Conservation (phyloP, 1,284 basidiomycete species). For the Rhodofomes roseus region DNA sequence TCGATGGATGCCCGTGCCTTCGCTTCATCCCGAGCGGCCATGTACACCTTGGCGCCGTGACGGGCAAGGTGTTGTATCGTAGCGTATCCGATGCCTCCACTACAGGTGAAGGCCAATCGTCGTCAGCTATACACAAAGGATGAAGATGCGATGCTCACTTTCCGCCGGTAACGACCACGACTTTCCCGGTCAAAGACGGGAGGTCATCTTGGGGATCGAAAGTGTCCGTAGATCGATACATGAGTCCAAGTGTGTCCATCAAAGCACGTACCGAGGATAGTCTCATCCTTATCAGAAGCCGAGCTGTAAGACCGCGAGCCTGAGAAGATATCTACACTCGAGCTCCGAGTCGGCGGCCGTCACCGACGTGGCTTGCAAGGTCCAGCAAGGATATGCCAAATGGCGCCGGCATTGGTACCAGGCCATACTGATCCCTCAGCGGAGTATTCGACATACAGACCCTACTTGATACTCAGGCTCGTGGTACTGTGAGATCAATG, state of each 20-base stretch:
- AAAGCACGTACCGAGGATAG: neutral
- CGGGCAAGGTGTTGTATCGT: constrained; percentile 36
- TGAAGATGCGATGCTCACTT: constrained; percentile 27
- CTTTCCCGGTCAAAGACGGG: constrained; percentile 35
- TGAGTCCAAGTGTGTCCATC: no score
- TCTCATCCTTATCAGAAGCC: neutral
- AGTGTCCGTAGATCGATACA: constrained; percentile 11
- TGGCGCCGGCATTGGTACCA: no score
- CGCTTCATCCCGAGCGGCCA: constrained; percentile 35
- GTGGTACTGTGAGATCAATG: no score
- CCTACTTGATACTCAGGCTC: no score
- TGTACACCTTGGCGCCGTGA: constrained; percentile 40
- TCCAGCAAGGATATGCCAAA: no score
- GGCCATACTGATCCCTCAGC: no score
- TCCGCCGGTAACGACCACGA: constrained; percentile 39
- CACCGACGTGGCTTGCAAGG: no score
- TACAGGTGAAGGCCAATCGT: neutral
- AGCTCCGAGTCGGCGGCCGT: no score
- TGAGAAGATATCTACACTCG: neutral
- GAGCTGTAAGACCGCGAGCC: neutral
- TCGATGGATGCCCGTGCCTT: constrained; percentile 37
- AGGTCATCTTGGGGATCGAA: constrained; percentile 30
- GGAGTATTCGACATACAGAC: no score
- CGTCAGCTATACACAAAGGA: neutral
- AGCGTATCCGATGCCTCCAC: constrained; percentile 38